A percentile compares a stretch with the other conserved stretches of the same genome.
phyloP scores from a whole-genome alignment of 78 protist genomes.

The Cavenderia fasciculata region DNA sequence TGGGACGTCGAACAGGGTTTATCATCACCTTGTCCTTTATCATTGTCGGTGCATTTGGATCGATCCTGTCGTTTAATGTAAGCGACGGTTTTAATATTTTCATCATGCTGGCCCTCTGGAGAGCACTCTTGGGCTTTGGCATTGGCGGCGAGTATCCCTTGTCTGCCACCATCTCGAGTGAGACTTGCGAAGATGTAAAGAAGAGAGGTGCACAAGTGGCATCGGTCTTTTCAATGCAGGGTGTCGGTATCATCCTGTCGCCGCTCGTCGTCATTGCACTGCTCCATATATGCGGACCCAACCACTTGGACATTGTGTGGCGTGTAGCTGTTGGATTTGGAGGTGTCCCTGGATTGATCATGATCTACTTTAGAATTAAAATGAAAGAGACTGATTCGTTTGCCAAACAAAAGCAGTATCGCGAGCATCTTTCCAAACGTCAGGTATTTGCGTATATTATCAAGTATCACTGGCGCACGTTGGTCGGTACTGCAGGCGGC shows the following conservation, averaged over 20 bases:
- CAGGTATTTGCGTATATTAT: neutral
- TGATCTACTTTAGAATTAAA: constrained; percentile 66
- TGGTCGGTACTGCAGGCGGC: constrained; percentile 86
- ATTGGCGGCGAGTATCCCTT: constrained; percentile 93
- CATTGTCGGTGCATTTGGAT: constrained; percentile 68
- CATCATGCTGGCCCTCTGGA: constrained; percentile 71
- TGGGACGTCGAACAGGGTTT: constrained; percentile 70
- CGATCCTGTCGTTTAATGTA: constrained; percentile 19
- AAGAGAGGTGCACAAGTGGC: constrained; percentile 72
- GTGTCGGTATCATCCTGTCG: constrained; percentile 81
- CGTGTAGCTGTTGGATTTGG: constrained; percentile 69
- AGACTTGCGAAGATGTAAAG: constrained; percentile 16
- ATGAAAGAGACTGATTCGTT: constrained; percentile 58
- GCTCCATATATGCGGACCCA: neutral
- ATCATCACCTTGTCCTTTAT: constrained; percentile 61
- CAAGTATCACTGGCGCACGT: constrained; percentile 19
- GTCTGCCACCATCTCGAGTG: constrained; percentile 81
- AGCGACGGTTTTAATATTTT: constrained; percentile 27
- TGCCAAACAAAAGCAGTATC: neutral
- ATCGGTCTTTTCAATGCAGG: constrained; percentile 88
- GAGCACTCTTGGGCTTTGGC: constrained; percentile 88
- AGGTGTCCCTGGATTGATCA: constrained; percentile 67
- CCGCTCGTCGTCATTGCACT: constrained; percentile 49
- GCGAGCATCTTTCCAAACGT: neutral
- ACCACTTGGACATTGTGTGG: constrained; percentile 81